Base-by-base conservation (phyloP, 257 asterid species). In the Oldenlandia corymbosa region DNA sequence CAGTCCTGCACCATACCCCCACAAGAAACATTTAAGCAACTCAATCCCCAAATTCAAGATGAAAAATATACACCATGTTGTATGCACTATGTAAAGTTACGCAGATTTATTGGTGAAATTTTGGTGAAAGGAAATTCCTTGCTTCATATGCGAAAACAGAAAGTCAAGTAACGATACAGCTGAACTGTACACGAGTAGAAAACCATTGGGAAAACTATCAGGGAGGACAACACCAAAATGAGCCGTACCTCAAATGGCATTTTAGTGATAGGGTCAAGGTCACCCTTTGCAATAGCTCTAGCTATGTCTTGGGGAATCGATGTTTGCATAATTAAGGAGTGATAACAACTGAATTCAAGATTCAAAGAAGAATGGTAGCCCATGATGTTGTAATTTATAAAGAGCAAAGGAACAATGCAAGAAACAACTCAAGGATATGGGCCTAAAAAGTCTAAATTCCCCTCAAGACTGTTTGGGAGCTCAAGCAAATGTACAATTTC, bases 201-300 rank as follows among this genome's bases (percentile, higher is more conserved):
- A n/a, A n/a, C 28, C 10, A 32, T 16, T 51, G 37, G 48, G 49
- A 50, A 49, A 50, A 51, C 32, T 7, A 31, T 49, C 27, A 37
- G 42, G 17, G 36, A 57, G 31, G 43, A 46, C 28, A 39, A 47
- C 16, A 36, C 17, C 17, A 10, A 37, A 59, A 46, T 10, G 27
- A 72, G 54, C 11, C 7, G 9, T 85, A 89, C 99, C 96, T 81
- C 86, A 62, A 93, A 80, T 62, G 94, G 90, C 71, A 65, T 66
- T 78, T 82, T 82, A 46, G 94, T 87, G 49, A 93, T 74, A 72
- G 99, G 99, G 69, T 93, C 97, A 49, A 93, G 75, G 68, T 90
- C 91, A 48, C 99, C 99, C 53, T 10, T 70, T 55, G 99, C 96
- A 74, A 93, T 84, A 56, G 94, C 99, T 90, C 76, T 83, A 73